Conservation (phyloP, 441 rosid genomes). For the Theobroma grandiflorum region DNA sequence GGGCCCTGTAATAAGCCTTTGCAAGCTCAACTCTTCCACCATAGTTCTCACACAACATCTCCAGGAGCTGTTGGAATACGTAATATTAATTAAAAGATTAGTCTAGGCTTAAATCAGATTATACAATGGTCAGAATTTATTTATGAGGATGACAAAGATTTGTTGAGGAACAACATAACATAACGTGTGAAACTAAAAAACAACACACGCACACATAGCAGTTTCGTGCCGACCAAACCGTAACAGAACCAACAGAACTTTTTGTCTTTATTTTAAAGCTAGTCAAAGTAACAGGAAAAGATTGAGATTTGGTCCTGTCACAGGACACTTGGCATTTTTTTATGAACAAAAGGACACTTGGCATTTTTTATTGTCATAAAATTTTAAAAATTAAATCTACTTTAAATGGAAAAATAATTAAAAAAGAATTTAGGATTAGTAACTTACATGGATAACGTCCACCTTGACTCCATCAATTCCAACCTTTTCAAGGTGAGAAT, state of each 20-base stretch:
- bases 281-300: slow-evolving; percentile 12
- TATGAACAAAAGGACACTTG: background rate
- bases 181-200: slow-evolving; percentile 6
- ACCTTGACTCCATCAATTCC: slow-evolving; percentile 97
- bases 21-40: slow-evolving; percentile 96
- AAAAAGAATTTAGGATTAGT: background rate
- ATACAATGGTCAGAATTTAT: background rate
- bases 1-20: slow-evolving; percentile 76
- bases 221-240: slow-evolving; percentile 43
- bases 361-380: background rate
- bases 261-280: background rate
- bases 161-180: background rate
- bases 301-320: slow-evolving; percentile 18
- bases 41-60: slow-evolving; percentile 83
- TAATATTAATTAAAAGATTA: background rate
- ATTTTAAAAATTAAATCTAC: background rate
- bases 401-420: background rate
- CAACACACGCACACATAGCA: background rate
- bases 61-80: slow-evolving; percentile 56
- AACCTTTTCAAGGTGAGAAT: slow-evolving; percentile 67
- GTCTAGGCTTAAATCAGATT: background rate
- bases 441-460: slow-evolving; percentile 93
- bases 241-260: background rate
- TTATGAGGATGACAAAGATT: background rate
- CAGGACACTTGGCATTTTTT: background rate